These are phyloP conservation scores for Buxus sempervirens DNA, from an alignment of 164 flowering plant species.

Conservation along the genomic window DNA sequence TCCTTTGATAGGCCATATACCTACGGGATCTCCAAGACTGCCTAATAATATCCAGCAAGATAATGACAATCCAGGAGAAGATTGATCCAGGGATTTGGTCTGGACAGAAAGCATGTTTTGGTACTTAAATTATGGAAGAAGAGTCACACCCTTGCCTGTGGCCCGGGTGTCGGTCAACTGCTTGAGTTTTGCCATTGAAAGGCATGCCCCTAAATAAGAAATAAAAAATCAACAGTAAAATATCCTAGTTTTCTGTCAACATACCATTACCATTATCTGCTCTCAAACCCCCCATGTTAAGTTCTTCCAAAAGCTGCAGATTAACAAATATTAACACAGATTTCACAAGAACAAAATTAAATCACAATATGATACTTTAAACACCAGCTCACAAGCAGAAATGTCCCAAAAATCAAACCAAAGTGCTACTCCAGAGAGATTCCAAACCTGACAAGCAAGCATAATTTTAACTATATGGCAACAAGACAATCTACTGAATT, in stretches of 20 bases:
- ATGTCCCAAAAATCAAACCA: background rate
- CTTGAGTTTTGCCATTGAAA: no score
- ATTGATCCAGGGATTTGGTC: no score
- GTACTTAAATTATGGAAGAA: no score
- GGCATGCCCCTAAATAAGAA: no score
- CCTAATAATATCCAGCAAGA: no score
- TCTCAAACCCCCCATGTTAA: slow-evolving; percentile 50
- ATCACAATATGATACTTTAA: background rate
- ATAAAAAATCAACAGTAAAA: background rate
- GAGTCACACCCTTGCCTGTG: no score
- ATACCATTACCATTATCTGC: slow-evolving; percentile 54
- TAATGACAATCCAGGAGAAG: no score
- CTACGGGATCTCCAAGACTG: background rate
- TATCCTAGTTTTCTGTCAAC: slow-evolving; percentile 9
- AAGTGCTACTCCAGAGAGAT: background rate
- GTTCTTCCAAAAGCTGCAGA: slow-evolving; percentile 80
- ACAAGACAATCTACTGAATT: no score
- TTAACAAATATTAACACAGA: slow-evolving; percentile 3
- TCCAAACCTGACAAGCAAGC: no score
- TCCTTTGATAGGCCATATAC: background rate
- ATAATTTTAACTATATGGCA: no score
- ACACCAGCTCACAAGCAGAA: background rate
- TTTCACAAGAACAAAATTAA: background rate
- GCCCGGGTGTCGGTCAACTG: no score
- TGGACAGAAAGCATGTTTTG: no score